A percentile compares a stretch with the other conserved stretches of the same genome.
Evolutionary conservation across 148 eudicot species (phyloP).

Genomic region (Salicornia ramosissima): DNA sequence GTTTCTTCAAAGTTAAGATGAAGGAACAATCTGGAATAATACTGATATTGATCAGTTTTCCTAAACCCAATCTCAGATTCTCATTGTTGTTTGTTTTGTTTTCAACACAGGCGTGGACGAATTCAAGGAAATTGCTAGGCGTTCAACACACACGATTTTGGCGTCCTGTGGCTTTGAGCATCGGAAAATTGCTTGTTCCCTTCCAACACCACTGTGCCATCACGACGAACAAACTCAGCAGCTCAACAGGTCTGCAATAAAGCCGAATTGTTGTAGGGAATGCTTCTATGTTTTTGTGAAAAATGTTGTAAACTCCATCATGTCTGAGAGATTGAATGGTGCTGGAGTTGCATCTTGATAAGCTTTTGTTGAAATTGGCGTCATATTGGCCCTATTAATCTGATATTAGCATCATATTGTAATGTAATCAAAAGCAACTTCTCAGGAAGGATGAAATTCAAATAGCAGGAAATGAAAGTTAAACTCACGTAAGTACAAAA

Average conservation of each 20-base stretch:
- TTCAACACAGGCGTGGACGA: slow-evolving; percentile 46
- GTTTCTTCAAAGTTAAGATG: neutral
- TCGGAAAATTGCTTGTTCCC: slow-evolving; percentile 36
- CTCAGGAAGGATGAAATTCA: too few relatives aligned
- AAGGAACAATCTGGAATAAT: neutral
- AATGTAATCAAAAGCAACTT: too few relatives aligned
- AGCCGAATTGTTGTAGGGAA: slow-evolving; percentile 66
- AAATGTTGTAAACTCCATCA: slow-evolving; percentile 50
- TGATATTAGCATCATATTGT: too few relatives aligned
- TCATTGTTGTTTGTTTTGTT: neutral
- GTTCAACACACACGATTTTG: slow-evolving; percentile 67
- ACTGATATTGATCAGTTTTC: neutral
- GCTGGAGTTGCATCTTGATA: slow-evolving; percentile 9
- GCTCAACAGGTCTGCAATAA: slow-evolving; percentile 38
- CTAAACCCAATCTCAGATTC: neutral
- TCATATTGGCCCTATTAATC: too few relatives aligned
- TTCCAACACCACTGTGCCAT: slow-evolving; percentile 37
- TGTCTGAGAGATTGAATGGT: slow-evolving; percentile 37
- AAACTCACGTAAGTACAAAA: too few relatives aligned
- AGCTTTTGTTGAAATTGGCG: too few relatives aligned
- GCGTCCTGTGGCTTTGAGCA: slow-evolving; percentile 74
- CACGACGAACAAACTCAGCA: slow-evolving; percentile 38
- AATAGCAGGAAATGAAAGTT: too few relatives aligned
- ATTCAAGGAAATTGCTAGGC: slow-evolving; percentile 82
- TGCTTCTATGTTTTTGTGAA: slow-evolving; percentile 68